These are phyloP conservation scores for Melanopsichium pennsylvanicum DNA, from an alignment of 1,284 basidiomycete species.

Conservation along the genomic window DNA sequence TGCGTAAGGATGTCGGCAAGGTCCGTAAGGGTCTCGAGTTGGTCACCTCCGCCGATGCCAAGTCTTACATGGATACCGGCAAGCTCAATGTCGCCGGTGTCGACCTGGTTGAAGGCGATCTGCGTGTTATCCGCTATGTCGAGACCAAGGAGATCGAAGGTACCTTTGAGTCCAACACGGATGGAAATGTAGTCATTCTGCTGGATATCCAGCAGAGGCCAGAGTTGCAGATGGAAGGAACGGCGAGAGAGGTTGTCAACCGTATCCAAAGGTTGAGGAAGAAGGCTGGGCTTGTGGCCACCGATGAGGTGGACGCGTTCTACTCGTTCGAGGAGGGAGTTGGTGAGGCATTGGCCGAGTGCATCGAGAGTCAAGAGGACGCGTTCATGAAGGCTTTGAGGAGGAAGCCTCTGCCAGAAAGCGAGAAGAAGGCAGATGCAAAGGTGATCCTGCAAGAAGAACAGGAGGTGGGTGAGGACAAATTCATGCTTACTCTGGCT, in stretches of 20 bases:
- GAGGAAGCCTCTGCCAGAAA: constrained; percentile 65
- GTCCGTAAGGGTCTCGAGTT: constrained; percentile 87
- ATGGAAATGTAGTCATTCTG: constrained; percentile 92
- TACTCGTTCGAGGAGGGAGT: constrained; percentile 80
- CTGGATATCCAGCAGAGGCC: constrained; percentile 87
- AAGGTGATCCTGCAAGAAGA: constrained; percentile 80
- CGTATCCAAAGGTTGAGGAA: constrained; percentile 95
- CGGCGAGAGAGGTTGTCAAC: constrained; percentile 89
- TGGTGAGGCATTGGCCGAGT: constrained; percentile 73
- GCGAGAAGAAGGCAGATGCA: constrained; percentile 67
- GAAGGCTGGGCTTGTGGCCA: constrained; percentile 90
- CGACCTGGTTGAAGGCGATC: constrained; percentile 84
- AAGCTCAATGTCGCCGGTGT: constrained; percentile 89
- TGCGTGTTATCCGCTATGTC: constrained; percentile 88
- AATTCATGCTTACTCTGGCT: constrained; percentile 71
- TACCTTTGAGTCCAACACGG: constrained; percentile 81
- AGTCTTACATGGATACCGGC: constrained; percentile 78
- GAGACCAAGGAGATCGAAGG: constrained; percentile 71
- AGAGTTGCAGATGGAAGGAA: constrained; percentile 86
- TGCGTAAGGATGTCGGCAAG: constrained; percentile 88
- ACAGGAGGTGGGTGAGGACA: constrained; percentile 83
- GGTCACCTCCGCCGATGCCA: constrained; percentile 83
- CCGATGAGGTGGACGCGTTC: constrained; percentile 91
- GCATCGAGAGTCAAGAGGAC: constrained; percentile 76
- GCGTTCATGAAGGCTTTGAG: constrained; percentile 81